Evolutionary conservation across 2,329 filamentous ascomycete genomes (phyloP).

Genomic region (Verticillium dahliae): DNA sequence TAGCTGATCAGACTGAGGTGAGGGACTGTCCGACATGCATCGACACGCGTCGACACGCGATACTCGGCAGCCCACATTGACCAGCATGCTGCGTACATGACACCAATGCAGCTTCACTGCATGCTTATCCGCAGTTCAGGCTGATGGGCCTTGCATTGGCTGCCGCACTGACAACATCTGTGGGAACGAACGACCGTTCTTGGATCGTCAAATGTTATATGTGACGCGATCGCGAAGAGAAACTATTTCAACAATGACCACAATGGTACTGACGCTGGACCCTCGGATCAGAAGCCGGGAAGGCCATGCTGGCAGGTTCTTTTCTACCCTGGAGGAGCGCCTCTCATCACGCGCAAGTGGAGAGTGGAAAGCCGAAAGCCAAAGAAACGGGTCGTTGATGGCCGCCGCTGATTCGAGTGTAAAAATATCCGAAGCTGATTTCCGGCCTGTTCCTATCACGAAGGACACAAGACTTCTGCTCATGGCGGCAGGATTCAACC

Average conservation of each 20-base stretch:
- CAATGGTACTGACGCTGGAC: neutral
- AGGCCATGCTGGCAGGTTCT: neutral
- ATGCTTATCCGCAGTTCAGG: constrained; percentile 1
- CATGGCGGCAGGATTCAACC: neutral
- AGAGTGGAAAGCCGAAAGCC: neutral
- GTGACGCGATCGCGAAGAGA: neutral
- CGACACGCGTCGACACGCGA: neutral
- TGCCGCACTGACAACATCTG: constrained; percentile 2
- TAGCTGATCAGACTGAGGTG: neutral
- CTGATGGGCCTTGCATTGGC: constrained; percentile 4
- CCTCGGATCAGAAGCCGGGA: neutral
- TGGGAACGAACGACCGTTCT: neutral
- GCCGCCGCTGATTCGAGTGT: too few species aligned
- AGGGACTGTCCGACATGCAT: neutral
- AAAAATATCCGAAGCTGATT: constrained; percentile 1
- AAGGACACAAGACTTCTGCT: neutral
- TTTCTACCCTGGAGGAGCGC: too few species aligned
- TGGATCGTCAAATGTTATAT: neutral
- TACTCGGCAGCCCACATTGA: neutral
- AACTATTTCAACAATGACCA: neutral
- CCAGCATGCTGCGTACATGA: constrained; percentile 1
- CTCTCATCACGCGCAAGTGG: neutral
- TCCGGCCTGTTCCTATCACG: neutral
- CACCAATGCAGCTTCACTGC: constrained; percentile 6
- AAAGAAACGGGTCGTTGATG: neutral